These are phyloP conservation scores for Acanthamoeba triangularis DNA, from an alignment of 208 protist species.

Conservation along the genomic window DNA sequence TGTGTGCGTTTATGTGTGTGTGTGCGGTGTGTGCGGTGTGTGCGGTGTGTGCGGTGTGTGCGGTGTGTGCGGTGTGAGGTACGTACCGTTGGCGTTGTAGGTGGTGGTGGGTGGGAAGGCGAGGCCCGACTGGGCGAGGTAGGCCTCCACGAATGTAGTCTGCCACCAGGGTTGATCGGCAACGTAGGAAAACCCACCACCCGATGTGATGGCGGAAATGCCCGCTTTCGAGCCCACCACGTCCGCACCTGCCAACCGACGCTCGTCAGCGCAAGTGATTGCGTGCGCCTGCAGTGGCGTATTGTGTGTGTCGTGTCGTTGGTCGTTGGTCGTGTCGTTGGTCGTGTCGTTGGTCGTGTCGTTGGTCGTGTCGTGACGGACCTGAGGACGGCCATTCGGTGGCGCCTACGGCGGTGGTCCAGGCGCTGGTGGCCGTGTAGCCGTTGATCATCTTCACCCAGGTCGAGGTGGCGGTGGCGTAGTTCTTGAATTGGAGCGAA, in stretches of 20 bases:
- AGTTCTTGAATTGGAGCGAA: neutral
- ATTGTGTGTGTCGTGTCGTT: neutral
- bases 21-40: no score
- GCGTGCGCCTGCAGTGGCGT: neutral
- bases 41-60: neutral
- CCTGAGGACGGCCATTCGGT: neutral
- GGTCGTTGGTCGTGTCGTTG: neutral
- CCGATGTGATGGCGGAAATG: slow-evolving; percentile 48
- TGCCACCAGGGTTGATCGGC: slow-evolving; percentile 64
- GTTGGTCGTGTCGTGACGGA: neutral
- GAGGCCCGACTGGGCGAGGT: neutral
- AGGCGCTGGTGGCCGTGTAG: neutral
- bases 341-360: neutral
- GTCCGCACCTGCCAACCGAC: neutral
- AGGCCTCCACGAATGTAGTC: neutral
- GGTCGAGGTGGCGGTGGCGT: neutral
- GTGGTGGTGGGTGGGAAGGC: neutral
- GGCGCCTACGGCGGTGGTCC: neutral
- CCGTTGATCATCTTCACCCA: neutral
- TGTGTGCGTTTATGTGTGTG: no score
- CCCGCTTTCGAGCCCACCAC: neutral
- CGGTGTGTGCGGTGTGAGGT: neutral
- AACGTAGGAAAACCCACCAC: slow-evolving; percentile 75
- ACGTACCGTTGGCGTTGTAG: slow-evolving; percentile 12
- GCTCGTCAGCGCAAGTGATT: neutral